A percentile compares a stretch with the other conserved stretches of the same genome.
These are phyloP conservation scores for Fraxinus velutina DNA, from an alignment of 305 asterid genomes.

Conservation along the genomic window DNA sequence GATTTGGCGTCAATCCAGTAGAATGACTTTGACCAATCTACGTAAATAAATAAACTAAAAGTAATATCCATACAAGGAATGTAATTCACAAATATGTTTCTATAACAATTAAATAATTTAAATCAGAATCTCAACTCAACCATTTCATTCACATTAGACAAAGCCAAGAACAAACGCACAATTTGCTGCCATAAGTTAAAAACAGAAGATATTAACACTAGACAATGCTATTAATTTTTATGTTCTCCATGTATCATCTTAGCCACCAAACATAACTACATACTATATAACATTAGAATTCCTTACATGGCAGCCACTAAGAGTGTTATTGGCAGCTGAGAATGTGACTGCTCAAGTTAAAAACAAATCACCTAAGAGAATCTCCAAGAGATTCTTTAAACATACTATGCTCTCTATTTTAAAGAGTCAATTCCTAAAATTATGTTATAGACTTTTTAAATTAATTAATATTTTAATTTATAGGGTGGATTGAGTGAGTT, in stretches of 20 bases:
- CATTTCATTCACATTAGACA: not conserved
- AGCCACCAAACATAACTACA: not conserved
- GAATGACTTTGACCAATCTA: conserved; percentile 98
- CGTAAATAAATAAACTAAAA: conserved; percentile 9
- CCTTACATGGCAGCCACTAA: not conserved
- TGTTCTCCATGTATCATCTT: not conserved
- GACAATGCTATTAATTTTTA: not conserved
- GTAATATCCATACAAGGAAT: not conserved
- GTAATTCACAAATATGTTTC: not conserved
- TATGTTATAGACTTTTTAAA: too few relatives aligned
- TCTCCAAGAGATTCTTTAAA: not conserved
- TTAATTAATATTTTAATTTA: too few relatives aligned
- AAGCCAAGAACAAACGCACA: not conserved
- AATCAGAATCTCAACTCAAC: not conserved
- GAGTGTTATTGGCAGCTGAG: not conserved
- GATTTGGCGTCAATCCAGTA: conserved; percentile 80
- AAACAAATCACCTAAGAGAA: not conserved
- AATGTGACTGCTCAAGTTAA: not conserved
- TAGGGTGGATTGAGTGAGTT: too few relatives aligned
- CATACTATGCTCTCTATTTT: not conserved
- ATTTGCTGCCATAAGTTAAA: not conserved
- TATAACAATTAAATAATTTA: not conserved
- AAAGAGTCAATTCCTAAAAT: not conserved
- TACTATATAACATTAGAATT: not conserved
- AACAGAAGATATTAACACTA: not conserved